phyloP scores from a whole-genome alignment of 371 early-diverging fungal genomes.

The Mortierella sp. region DNA sequence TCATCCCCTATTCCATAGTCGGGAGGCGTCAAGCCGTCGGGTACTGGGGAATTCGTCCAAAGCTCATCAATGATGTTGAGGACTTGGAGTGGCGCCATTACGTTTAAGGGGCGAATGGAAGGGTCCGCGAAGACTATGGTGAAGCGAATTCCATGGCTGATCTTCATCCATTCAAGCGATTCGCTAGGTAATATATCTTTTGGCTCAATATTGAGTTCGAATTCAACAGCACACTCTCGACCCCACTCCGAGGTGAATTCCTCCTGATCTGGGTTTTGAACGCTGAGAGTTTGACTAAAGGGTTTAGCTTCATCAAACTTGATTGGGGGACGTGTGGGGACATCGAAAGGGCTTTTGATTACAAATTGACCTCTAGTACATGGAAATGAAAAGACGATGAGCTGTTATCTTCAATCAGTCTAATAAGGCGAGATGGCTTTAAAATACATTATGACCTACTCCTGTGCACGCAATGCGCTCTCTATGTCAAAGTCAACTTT shows the following conservation, averaged over 20 bases:
- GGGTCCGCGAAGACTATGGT: constrained; percentile 45
- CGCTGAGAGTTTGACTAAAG: constrained; percentile 17
- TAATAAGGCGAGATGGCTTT: neutral
- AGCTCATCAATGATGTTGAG: constrained; percentile 27
- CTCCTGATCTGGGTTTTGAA: constrained; percentile 42
- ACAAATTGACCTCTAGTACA: neutral
- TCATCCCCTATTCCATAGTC: constrained; percentile 33
- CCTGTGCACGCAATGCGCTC: neutral
- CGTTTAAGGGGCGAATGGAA: constrained; percentile 18
- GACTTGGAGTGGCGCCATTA: constrained; percentile 40
- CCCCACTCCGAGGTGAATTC: constrained; percentile 35
- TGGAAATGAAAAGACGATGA: neutral
- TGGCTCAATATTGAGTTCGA: constrained; percentile 22
- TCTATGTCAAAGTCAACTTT: constrained; percentile 15
- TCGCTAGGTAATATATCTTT: constrained; percentile 29
- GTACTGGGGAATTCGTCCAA: constrained; percentile 23
- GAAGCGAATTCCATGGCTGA: constrained; percentile 37
- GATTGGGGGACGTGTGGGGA: neutral
- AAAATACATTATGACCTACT: neutral
- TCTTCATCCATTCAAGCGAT: constrained; percentile 18
- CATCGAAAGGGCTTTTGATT: neutral
- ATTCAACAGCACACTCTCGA: constrained; percentile 29
- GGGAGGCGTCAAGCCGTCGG: constrained; percentile 36
- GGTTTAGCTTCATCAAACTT: constrained; percentile 13
- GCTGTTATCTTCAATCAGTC: neutral